Base-by-base conservation (phyloP, 352 stramenopile genomes). In the Paralagenidium karlingii region DNA sequence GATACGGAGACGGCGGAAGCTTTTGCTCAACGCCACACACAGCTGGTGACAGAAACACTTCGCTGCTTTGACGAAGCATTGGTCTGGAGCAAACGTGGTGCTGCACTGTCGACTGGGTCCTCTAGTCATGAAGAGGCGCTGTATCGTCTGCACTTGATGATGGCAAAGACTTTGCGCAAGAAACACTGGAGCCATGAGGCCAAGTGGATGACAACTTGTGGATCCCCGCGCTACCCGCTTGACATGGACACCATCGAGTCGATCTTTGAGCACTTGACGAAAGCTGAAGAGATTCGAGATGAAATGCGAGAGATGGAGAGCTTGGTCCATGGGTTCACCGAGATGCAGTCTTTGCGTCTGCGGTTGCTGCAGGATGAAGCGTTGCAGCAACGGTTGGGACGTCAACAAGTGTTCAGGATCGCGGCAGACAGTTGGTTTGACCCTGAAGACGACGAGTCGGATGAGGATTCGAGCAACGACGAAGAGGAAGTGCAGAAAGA, bases 321-420 rank as follows among this genome's bases (percentile, higher is more conserved):
- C 16, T 65, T 90, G 11, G 63, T 84, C 7, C 76, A 90, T 37
- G 76, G 70, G 0, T 87, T 87, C 51, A 83, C 87, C 43, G 65
- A 67, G 5, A 45, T 87, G 7, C 73, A 87, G 41, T 60, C 67
- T 0, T 64, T 79, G 53, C 59, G 73, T 8, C 62, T 82, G 28
- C 51, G 74, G 24, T 40, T 84, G n/a, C 49, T 70, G 30, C 48
- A 66, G 1, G 44, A 34, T 8, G 43, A 60, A 11, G 52, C 47
- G 6, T 39, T 50, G 5, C n/a, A n/a, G n/a, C n/a, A n/a, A n/a
- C n/a, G n/a, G n/a, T n/a, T n/a, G n/a, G n/a, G n/a, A n/a, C n/a
- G n/a, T n/a, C n/a, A n/a, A n/a, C n/a, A n/a, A n/a, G n/a, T n/a
- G n/a, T n/a, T n/a, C n/a, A n/a, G n/a, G n/a, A n/a, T n/a, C n/a